Evolutionary conservation across 2,329 filamentous ascomycete species (phyloP).

Genomic region (Alternaria metachromatica): DNA sequence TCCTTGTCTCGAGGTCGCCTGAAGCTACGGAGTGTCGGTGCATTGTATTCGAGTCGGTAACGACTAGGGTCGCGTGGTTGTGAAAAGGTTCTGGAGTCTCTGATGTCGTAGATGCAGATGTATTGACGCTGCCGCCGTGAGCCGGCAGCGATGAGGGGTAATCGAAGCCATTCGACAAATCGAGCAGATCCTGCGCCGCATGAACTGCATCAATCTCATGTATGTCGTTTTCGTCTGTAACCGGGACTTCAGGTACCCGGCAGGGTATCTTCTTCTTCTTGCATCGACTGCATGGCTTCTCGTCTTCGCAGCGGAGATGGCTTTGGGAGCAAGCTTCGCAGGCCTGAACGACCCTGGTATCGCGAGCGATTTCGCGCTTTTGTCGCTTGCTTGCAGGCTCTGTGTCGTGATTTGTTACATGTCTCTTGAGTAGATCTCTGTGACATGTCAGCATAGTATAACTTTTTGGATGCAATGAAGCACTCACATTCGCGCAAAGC

Average conservation of each 20-base stretch:
- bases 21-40: not conserved
- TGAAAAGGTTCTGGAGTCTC: constrained; percentile 9
- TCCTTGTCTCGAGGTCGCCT: not conserved
- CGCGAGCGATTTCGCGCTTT: constrained; percentile 32
- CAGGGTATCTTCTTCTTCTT: constrained; percentile 58
- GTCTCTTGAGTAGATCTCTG: constrained; percentile 59
- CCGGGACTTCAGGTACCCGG: constrained; percentile 27
- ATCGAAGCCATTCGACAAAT: constrained; percentile 35
- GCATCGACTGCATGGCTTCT: constrained; percentile 62
- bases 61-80: constrained; percentile 3
- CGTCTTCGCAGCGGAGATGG: constrained; percentile 62
- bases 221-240: constrained; percentile 20
- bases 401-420: constrained; percentile 54
- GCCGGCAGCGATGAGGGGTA: constrained; percentile 19
- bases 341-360: constrained; percentile 51
- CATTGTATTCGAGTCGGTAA: not conserved
- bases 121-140: constrained; percentile 5
- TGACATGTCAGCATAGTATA: constrained; percentile 4
- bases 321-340: constrained; percentile 60
- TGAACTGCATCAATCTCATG: constrained; percentile 34
- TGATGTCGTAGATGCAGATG: constrained; percentile 10
- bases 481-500: constrained; percentile 54
- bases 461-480: not conserved
- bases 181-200: constrained; percentile 41
- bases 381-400: constrained; percentile 41